Evolutionary conservation across 2,329 filamentous ascomycete species (phyloP).

Genomic region (Tympanopsis confertula): DNA sequence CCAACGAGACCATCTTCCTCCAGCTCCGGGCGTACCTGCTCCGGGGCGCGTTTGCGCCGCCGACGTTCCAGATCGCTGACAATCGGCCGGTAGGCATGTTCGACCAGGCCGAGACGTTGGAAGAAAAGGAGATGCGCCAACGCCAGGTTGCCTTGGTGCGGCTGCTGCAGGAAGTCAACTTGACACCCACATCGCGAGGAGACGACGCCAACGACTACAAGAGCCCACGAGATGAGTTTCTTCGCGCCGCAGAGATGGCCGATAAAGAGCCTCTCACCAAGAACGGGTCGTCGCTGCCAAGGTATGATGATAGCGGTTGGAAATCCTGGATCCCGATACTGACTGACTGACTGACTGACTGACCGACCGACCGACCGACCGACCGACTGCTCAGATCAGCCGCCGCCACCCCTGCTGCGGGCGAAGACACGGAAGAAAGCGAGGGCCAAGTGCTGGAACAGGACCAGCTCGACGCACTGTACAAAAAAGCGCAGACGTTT

Average conservation of each 20-base stretch:
- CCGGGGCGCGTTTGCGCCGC: slow-evolving; percentile 51
- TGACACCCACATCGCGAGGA: slow-evolving; percentile 66
- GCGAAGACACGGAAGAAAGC: slow-evolving; percentile 10
- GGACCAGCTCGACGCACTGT: slow-evolving; percentile 85
- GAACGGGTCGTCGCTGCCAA: too few relatives aligned
- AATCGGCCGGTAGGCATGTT: slow-evolving; percentile 67
- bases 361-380: too few relatives aligned
- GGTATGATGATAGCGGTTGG: too few relatives aligned
- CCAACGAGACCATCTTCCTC: slow-evolving; percentile 88
- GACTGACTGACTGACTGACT: too few relatives aligned
- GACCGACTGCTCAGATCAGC: too few relatives aligned
- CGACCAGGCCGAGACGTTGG: slow-evolving; percentile 72
- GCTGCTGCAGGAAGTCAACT: slow-evolving; percentile 77
- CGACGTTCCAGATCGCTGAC: too few relatives aligned
- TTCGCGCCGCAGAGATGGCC: slow-evolving; percentile 78
- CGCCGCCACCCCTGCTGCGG: too few relatives aligned
- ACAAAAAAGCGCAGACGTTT: slow-evolving; percentile 92
- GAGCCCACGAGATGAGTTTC: slow-evolving; percentile 68
- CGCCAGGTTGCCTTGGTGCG: slow-evolving; percentile 81
- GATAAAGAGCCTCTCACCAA: too few relatives aligned
- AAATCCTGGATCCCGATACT: too few relatives aligned
- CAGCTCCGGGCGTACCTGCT: slow-evolving; percentile 73
- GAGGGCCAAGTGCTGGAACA: slow-evolving; percentile 63
- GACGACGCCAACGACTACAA: slow-evolving; percentile 68
- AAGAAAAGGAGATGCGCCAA: slow-evolving; percentile 73